These are phyloP conservation scores for Lasiodiplodia theobromae DNA, from an alignment of 2,329 filamentous ascomycete species.

Conservation along the genomic window DNA sequence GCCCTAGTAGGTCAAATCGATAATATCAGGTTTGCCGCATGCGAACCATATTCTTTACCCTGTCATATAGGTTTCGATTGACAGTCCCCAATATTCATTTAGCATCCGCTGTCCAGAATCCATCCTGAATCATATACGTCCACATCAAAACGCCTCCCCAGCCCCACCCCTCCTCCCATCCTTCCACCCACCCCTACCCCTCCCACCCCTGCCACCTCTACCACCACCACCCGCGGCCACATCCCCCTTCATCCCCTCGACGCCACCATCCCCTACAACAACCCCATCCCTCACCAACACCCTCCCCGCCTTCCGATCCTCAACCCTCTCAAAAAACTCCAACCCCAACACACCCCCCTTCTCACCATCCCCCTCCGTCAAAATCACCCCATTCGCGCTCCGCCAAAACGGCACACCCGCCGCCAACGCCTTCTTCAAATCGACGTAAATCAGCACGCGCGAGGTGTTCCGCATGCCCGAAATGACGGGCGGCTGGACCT, in stretches of 20 bases:
- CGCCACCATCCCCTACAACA: conserved; percentile 61
- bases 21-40: too few species aligned
- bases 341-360: conserved; percentile 65
- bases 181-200: conserved; percentile 32
- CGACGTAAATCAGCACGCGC: conserved; percentile 74
- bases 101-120: too few species aligned
- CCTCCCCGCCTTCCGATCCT: conserved; percentile 65
- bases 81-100: too few species aligned
- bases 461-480: conserved; percentile 77
- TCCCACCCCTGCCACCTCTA: conserved; percentile 19
- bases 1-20: too few species aligned
- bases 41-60: too few species aligned
- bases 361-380: conserved; percentile 55
- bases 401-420: conserved; percentile 75
- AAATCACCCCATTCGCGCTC: conserved; percentile 58
- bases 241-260: conserved; percentile 46
- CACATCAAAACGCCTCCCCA: background rate
- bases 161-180: conserved; percentile 34
- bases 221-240: conserved; percentile 30
- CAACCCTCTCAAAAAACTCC: conserved; percentile 75
- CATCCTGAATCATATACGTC: too few species aligned
- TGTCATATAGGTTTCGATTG: too few species aligned
- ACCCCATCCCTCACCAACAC: conserved; percentile 75
- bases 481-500: conserved; percentile 60
- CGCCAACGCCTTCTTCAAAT: conserved; percentile 71